Evolutionary conservation across 768 basidiomycete species (phyloP).

Genomic region (Rubroboletus pulcherrimus): DNA sequence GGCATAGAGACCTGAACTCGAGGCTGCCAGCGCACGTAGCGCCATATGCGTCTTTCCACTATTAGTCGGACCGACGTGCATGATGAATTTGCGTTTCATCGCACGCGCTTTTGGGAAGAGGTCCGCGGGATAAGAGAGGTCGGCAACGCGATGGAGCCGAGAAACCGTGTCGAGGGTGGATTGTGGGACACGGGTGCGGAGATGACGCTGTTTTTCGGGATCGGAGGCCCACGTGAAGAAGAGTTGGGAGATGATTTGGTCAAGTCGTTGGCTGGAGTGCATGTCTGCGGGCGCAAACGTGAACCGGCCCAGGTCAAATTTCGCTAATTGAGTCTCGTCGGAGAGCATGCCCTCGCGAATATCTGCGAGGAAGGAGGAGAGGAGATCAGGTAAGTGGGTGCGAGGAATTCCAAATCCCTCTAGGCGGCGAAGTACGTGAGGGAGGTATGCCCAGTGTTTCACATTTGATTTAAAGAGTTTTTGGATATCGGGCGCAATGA

Average conservation of each 20-base stretch:
- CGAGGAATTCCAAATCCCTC: slow-evolving; percentile 46
- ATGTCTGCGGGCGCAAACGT: slow-evolving; percentile 31
- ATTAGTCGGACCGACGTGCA: slow-evolving; percentile 98
- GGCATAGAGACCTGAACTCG: slow-evolving; percentile 74
- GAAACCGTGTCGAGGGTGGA: slow-evolving; percentile 38
- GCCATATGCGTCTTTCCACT: slow-evolving; percentile 97
- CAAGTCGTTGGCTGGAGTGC: slow-evolving; percentile 31
- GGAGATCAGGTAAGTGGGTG: slow-evolving; percentile 37
- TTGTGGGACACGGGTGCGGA: slow-evolving; percentile 27
- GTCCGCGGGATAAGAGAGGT: slow-evolving; percentile 48
- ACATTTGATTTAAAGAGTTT: slow-evolving; percentile 36
- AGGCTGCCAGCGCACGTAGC: slow-evolving; percentile 78
- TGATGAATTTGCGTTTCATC: slow-evolving; percentile 72
- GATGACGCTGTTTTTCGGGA: slow-evolving; percentile 24
- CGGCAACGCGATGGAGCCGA: slow-evolving; percentile 36
- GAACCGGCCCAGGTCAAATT: slow-evolving; percentile 45
- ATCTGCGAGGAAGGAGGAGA: slow-evolving; percentile 39
- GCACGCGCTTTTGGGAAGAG: slow-evolving; percentile 49
- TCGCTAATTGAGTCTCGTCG: slow-evolving; percentile 14
- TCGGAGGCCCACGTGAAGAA: slow-evolving; percentile 56
- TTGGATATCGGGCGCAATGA: slow-evolving; percentile 9
- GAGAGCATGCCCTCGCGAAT: slow-evolving; percentile 34
- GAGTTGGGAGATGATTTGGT: slow-evolving; percentile 48
- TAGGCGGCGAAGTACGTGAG: slow-evolving; percentile 38
- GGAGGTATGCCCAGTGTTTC: slow-evolving; percentile 35